Evolutionary conservation across 2,329 filamentous ascomycete genomes (phyloP), one percentile per base, ranked within the genome.

Genomic region (Aspergillus versicolor): DNA sequence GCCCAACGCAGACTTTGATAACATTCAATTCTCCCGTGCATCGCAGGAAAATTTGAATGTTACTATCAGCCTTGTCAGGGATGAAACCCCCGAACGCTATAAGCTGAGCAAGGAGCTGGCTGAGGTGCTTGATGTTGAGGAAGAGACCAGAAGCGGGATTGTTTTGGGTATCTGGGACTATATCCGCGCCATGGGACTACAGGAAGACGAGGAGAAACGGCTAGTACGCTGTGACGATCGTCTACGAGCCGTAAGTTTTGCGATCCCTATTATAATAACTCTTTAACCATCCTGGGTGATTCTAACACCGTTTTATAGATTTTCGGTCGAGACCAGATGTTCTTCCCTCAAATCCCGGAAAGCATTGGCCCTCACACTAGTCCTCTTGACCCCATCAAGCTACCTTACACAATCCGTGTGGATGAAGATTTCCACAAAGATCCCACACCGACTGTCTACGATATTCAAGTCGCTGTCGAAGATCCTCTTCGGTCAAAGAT

Each of bases 91-190:
- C 0, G 93, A 97, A 73, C 84, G 92, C 55, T 97, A 89, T 71
- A 85, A 86, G 65, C 77, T 97, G 24, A 94, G 87, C 74, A 86
- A 88, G 49, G 85, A 88, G 56, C 79, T 99, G 45, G 88, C 91
- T 11, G 89, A 95, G 49, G 83, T 97, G 13, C 81, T 97, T 17
- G 94, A 97, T 68, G 90, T 90, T 67, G 82, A 87, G 48, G 91
- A 96, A 73, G 93, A 91, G 50, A 93, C 94, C 27, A 88, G 92
- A 30, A 88, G 91, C 40, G 92, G 94, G 61, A 89, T 92, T 6
- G 87, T 96, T 27, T 90, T 95, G 81, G 92, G 90, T 13, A 84
- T 99, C 32, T 99, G 92, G 91, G 92, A 97, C 71, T 99, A 99
- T 68, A 90, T 96, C 63, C 88, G 91, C 65, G 82, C 90, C 19